Conservation (phyloP, 345 rosid species). For the Moricandia arvensis region DNA sequence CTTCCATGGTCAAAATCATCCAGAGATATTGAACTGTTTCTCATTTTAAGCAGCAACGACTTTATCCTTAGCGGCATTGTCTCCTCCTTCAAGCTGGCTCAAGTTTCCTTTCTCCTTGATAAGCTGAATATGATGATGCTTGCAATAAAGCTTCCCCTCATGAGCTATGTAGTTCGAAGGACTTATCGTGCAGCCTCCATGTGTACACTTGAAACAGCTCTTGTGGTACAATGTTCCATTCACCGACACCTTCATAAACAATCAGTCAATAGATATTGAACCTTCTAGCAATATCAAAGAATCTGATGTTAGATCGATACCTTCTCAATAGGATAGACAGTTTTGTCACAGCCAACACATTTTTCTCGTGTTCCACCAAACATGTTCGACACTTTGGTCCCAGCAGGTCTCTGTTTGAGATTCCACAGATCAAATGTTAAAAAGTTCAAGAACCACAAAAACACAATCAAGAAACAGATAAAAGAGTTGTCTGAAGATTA, state of each 20-base stretch:
- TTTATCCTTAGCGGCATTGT: conserved; percentile 39
- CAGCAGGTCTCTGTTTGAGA: conserved; percentile 65
- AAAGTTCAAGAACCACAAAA: conserved; percentile 5
- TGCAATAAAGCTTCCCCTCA: conserved; percentile 94
- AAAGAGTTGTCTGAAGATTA: conserved; percentile 33
- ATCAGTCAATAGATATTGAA: background rate
- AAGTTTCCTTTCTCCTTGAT: conserved; percentile 91
- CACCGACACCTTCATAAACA: conserved; percentile 69
- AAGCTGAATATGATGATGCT: conserved; percentile 93
- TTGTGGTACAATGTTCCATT: conserved; percentile 92
- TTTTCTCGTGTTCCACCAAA: conserved; percentile 93
- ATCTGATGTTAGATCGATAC: background rate
- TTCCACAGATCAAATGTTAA: background rate
- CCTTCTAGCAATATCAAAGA: background rate
- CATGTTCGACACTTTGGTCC: conserved; percentile 78
- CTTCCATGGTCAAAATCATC: background rate
- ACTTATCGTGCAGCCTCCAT: conserved; percentile 93
- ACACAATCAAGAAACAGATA: conserved; percentile 6
- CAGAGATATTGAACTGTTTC: background rate
- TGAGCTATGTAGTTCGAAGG: conserved; percentile 95
- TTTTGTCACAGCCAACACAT: conserved; percentile 80
- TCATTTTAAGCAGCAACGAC: conserved; percentile 27
- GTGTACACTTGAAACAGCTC: conserved; percentile 99
- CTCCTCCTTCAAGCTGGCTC: conserved; percentile 92
- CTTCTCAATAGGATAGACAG: conserved; percentile 86